phyloP scores from a whole-genome alignment of 768 basidiomycete species.

The Suillus spraguei region DNA sequence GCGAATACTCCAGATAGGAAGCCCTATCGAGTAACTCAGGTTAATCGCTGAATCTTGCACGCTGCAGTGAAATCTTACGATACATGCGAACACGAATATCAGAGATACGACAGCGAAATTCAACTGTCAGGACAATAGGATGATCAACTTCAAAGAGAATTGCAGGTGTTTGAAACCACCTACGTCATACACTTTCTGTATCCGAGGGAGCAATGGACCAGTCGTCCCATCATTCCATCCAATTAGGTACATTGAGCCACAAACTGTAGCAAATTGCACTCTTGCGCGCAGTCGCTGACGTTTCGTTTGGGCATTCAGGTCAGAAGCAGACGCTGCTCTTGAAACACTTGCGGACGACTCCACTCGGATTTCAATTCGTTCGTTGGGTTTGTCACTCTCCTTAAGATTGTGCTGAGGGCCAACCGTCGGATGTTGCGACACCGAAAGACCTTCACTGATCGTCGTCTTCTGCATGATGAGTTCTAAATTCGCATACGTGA shows the following conservation, averaged over 20 bases:
- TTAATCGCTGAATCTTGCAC: not conserved
- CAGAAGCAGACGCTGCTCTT: not conserved
- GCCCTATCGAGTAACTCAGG: constrained; percentile 22
- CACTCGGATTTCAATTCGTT: not conserved
- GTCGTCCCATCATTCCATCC: constrained; percentile 83
- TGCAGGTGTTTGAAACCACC: constrained; percentile 3
- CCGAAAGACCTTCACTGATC: not conserved
- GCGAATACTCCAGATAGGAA: constrained; percentile 35
- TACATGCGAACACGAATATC: constrained; percentile 53
- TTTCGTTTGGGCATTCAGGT: constrained; percentile 11
- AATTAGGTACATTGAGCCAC: constrained; percentile 57
- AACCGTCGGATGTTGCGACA: not conserved
- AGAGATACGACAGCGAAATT: constrained; percentile 55
- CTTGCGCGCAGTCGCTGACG: constrained; percentile 18
- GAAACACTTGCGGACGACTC: not conserved
- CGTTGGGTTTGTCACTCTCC: not conserved
- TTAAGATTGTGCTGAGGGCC: not conserved
- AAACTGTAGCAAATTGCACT: constrained; percentile 58
- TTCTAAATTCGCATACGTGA: not conserved
- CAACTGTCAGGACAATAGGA: constrained; percentile 35
- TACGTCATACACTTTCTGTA: constrained; percentile 60
- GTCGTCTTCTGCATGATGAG: not conserved
- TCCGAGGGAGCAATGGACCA: constrained; percentile 73
- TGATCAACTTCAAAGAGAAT: not conserved
- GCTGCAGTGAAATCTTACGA: constrained; percentile 32